Conservation (phyloP, 78 protist genomes). For the Dictyostelium purpureum region DNA sequence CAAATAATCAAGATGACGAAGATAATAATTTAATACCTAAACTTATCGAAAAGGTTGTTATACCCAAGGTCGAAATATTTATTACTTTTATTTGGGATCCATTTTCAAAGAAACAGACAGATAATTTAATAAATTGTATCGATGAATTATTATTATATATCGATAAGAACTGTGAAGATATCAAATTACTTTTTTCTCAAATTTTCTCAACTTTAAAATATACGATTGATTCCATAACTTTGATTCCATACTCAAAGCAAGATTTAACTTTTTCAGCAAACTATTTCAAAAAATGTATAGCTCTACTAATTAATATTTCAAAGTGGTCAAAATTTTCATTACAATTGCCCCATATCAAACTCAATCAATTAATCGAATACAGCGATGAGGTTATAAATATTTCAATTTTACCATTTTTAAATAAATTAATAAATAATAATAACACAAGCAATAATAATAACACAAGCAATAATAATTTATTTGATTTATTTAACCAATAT, state of each 20-base stretch:
- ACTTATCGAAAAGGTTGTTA: constrained; percentile 13
- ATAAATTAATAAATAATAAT: not conserved
- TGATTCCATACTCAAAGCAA: not conserved
- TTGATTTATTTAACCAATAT: not conserved
- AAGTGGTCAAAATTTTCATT: not conserved
- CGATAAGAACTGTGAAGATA: not conserved
- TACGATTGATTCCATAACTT: not conserved
- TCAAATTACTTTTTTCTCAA: constrained; percentile 1
- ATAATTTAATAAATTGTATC: not conserved
- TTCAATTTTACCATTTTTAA: not conserved
- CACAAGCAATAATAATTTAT: not conserved
- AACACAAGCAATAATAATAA: not conserved
- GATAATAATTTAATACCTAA: constrained; percentile 55
- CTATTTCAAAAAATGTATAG: not conserved
- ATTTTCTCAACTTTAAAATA: not conserved
- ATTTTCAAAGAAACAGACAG: constrained; percentile 29
- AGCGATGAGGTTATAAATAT: not conserved
- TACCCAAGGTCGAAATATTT: constrained; percentile 43
- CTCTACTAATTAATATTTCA: not conserved
- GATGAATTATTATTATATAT: constrained; percentile 33
- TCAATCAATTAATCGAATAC: not conserved
- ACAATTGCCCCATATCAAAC: too few relatives aligned
- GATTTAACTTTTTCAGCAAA: constrained; percentile 8
- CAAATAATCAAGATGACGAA: not conserved
- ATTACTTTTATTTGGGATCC: constrained; percentile 46